A percentile compares a stretch with the other conserved stretches of the same genome.
Evolutionary conservation across 1,139 yeast genomes (phyloP).

Genomic region (Waltiozyma sp.): DNA sequence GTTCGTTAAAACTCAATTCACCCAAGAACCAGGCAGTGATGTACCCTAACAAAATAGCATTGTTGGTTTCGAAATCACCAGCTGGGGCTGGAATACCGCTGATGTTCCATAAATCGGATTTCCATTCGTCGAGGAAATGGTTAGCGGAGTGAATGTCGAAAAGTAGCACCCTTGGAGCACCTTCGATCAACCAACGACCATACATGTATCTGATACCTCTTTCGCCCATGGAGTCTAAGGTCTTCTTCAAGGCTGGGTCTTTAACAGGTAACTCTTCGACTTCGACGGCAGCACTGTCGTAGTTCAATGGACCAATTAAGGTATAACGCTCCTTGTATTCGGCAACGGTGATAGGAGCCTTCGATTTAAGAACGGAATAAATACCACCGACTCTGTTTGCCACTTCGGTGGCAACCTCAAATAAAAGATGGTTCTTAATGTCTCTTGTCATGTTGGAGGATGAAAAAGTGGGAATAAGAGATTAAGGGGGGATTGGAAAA

Average conservation of each 20-base stretch:
- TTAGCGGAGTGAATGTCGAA: slow-evolving; percentile 77
- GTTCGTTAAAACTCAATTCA: slow-evolving; percentile 74
- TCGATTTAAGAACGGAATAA: slow-evolving; percentile 90
- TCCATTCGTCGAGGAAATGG: slow-evolving; percentile 78
- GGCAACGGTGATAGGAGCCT: slow-evolving; percentile 93
- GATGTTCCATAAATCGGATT: slow-evolving; percentile 79
- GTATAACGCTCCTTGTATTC: slow-evolving; percentile 87
- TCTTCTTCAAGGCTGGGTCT: slow-evolving; percentile 43
- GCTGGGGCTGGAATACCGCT: slow-evolving; percentile 93
- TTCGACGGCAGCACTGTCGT: slow-evolving; percentile 77
- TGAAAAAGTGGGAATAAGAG: not conserved
- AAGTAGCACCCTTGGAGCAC: slow-evolving; percentile 86
- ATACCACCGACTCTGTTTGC: slow-evolving; percentile 98
- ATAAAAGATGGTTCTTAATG: slow-evolving; percentile 71
- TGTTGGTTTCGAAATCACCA: slow-evolving; percentile 79
- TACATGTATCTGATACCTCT: slow-evolving; percentile 79
- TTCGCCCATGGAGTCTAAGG: slow-evolving; percentile 63
- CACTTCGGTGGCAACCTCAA: slow-evolving; percentile 95
- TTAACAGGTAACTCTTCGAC: slow-evolving; percentile 73
- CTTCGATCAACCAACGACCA: slow-evolving; percentile 96
- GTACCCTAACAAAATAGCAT: slow-evolving; percentile 87
- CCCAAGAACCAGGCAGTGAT: slow-evolving; percentile 96
- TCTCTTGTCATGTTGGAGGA: slow-evolving; percentile 48
- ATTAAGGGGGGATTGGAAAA: not conserved
- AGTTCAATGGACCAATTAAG: slow-evolving; percentile 77